Conservation (phyloP, 371 early-diverging fungal genomes). For the Thermomucor indicae-seudaticae region DNA sequence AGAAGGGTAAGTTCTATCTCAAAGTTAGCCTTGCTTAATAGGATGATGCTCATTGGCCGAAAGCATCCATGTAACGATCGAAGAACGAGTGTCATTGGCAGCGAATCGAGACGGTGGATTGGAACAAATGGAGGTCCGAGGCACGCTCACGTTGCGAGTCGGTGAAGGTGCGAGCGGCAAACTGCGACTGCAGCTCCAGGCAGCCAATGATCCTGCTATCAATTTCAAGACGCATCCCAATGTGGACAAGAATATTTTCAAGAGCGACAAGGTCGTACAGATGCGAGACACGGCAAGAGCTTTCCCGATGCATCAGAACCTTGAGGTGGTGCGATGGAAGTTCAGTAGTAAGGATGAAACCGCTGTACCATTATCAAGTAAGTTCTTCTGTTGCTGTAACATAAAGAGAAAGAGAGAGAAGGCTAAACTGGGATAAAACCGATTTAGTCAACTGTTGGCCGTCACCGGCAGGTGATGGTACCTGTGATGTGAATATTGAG, state of each 20-base stretch:
- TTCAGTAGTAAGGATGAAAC: conserved; percentile 76
- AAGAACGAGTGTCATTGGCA: conserved; percentile 79
- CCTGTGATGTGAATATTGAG: conserved; percentile 91
- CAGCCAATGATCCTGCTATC: conserved; percentile 55
- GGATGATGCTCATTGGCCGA: conserved; percentile 30
- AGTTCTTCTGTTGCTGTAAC: no score
- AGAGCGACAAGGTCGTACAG: conserved; percentile 64
- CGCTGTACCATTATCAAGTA: conserved; percentile 81
- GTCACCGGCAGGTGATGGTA: conserved; percentile 82
- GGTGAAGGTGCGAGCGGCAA: conserved; percentile 58
- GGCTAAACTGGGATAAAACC: no score
- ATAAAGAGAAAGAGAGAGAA: no score
- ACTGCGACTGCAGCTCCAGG: conserved; percentile 52
- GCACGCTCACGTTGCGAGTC: conserved; percentile 79
- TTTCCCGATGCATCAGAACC: conserved; percentile 84
- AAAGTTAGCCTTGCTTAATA: not conserved
- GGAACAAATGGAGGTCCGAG: conserved; percentile 89
- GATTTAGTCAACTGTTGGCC: conserved; percentile 95
- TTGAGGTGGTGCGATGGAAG: conserved; percentile 90
- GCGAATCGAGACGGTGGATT: conserved; percentile 92
- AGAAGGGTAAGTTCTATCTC: conserved; percentile 11
- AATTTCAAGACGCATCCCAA: conserved; percentile 97
- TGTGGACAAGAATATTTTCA: conserved; percentile 89
- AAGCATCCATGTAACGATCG: conserved; percentile 83
- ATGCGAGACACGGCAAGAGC: conserved; percentile 76